These are phyloP conservation scores for Euphorbia celastroides DNA, from an alignment of 441 rosid genomes.

Conservation along the genomic window DNA sequence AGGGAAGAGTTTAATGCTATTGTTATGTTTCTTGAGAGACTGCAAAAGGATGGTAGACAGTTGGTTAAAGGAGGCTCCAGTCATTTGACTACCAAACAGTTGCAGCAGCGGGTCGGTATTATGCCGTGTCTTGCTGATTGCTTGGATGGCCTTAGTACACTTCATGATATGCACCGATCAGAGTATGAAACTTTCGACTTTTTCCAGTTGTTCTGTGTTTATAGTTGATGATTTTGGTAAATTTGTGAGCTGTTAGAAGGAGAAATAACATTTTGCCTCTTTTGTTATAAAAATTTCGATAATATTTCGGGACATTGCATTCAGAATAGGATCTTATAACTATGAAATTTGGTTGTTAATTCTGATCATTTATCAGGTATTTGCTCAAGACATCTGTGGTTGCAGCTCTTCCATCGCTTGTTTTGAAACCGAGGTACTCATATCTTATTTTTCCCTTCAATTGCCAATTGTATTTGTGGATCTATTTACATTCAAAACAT, in stretches of 20 bases:
- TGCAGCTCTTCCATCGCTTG: constrained; percentile 58
- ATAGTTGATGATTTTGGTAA: not conserved
- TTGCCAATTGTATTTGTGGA: not conserved
- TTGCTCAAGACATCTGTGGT: constrained; percentile 57
- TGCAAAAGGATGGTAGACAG: constrained; percentile 45
- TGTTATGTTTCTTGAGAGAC: constrained; percentile 55
- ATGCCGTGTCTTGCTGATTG: constrained; percentile 68
- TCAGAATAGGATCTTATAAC: not conserved
- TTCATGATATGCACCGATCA: constrained; percentile 61
- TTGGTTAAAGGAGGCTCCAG: constrained; percentile 43
- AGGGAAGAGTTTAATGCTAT: constrained; percentile 58
- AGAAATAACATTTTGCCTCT: not conserved
- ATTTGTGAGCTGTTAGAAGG: not conserved
- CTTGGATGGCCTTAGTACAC: constrained; percentile 60
- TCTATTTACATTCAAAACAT: not conserved
- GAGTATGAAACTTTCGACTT: constrained; percentile 38
- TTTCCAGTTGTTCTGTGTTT: not conserved
- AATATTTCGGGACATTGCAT: not conserved
- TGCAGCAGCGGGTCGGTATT: constrained; percentile 54
- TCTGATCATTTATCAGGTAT: constrained; percentile 37
- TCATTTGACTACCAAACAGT: constrained; percentile 35
- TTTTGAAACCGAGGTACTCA: constrained; percentile 42
- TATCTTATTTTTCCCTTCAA: not conserved
- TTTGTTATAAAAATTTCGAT: not conserved
- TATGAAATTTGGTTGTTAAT: not conserved